phyloP scores from a whole-genome alignment of 2,329 filamentous ascomycete species.

The Alternaria sp. region DNA sequence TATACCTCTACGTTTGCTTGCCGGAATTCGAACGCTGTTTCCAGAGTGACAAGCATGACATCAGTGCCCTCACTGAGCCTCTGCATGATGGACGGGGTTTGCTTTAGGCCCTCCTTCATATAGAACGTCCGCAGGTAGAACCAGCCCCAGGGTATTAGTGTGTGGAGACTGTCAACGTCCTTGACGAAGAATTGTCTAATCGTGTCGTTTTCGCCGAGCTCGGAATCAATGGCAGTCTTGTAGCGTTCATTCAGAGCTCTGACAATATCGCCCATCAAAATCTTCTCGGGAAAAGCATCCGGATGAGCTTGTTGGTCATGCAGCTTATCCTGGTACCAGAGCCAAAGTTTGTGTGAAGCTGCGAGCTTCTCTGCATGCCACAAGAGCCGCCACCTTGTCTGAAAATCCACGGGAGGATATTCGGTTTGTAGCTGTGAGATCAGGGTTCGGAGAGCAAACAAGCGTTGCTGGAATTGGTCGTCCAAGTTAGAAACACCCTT shows the following conservation, averaged over 20 bases:
- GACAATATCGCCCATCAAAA: constrained; percentile 77
- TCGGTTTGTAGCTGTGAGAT: constrained; percentile 74
- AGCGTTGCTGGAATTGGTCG: constrained; percentile 78
- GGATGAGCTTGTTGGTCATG: constrained; percentile 74
- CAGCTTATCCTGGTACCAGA: constrained; percentile 74
- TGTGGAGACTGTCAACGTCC: constrained; percentile 71
- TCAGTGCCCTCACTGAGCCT: constrained; percentile 74
- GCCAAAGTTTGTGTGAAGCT: constrained; percentile 82
- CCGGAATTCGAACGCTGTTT: constrained; percentile 75
- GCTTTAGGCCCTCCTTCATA: constrained; percentile 70
- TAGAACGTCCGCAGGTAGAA: constrained; percentile 76
- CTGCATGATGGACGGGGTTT: constrained; percentile 60
- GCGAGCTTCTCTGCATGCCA: constrained; percentile 90
- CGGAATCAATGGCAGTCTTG: constrained; percentile 72
- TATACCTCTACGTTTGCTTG: constrained; percentile 74
- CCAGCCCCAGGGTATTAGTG: constrained; percentile 78
- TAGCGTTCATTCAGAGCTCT: constrained; percentile 79
- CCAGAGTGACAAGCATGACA: constrained; percentile 71
- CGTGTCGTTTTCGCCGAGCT: constrained; percentile 76
- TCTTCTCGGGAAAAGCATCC: constrained; percentile 68
- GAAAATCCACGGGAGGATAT: constrained; percentile 70
- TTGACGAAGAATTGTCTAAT: constrained; percentile 86
- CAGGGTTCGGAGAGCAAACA: constrained; percentile 77
- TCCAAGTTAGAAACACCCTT: constrained; percentile 79
- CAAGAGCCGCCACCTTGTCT: constrained; percentile 81